Evolutionary conservation across 805 yeast species (phyloP), one percentile per base, ranked within the genome.

Genomic region (Lachancea meyersii): DNA sequence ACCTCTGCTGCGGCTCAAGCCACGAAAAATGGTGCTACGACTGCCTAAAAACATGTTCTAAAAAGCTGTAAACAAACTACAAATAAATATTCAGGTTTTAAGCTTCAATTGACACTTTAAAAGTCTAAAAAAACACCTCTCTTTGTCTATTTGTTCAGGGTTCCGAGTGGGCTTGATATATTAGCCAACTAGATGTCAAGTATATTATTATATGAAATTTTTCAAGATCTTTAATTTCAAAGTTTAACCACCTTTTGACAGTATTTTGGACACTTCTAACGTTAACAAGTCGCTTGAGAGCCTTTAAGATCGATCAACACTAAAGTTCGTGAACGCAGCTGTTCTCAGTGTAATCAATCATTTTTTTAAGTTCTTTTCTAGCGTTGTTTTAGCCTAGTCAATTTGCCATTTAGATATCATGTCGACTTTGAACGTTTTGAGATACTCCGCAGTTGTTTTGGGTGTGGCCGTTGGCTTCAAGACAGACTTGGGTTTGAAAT

Each of bases 381-480:
- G 35, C 35, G 35, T 19, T 14, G 13, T 26, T 26, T 26, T 26
- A 11, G 28, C 10, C 5, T 14, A 5, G 13, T 5, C n/a, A n/a
- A n/a, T n/a, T n/a, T n/a, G n/a, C n/a, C n/a, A n/a, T n/a, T n/a
- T n/a, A n/a, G n/a, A n/a, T n/a, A n/a, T 9, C 17, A 73, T 74
- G 79, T 72, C 77, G 41, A 68, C 77, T 41, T 62, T 70, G 43
- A 75, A 75, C 66, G 79, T 89, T 61, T 77, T 89, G 63, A 86
- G 97, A 81, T 91, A 93, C 81, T 73, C 95, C 54, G 82, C 94
- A 43, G 76, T 91, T 54, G 91, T 85, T 42, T 78, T 86, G 54
- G 98, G 98, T 67, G 72, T 89, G 46, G 74, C 78, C 48, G 86
- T 86, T 70, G 98, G 98, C 56, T 85, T 87, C 51, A 75, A 75